Conservation (phyloP, 1,284 basidiomycete species). For the Moesziomyces globuligerus region DNA sequence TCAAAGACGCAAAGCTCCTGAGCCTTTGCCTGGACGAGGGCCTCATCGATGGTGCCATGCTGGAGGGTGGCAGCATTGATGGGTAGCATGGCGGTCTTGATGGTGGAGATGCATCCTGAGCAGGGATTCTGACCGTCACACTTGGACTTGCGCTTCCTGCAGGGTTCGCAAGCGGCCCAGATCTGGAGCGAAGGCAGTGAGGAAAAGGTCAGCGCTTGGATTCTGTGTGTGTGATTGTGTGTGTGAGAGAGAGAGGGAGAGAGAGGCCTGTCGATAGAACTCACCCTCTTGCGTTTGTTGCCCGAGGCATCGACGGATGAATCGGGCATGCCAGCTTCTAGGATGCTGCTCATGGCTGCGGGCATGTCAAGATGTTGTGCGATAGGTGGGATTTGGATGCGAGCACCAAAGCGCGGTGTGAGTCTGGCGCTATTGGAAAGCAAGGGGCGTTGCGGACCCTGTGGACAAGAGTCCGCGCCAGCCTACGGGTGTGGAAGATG, state of each 20-base stretch:
- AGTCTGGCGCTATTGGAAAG: too few relatives aligned
- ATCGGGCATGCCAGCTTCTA: constrained; percentile 15
- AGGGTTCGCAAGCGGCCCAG: constrained; percentile 58
- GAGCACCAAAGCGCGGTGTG: too few relatives aligned
- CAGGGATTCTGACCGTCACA: constrained; percentile 55
- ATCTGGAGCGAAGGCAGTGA: constrained; percentile 22
- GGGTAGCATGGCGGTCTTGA: constrained; percentile 40
- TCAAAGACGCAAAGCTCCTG: constrained; percentile 53
- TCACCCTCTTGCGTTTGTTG: constrained; percentile 46
- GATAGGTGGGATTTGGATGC: too few relatives aligned
- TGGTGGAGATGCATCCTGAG: constrained; percentile 47
- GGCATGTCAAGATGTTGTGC: constrained; percentile 13
- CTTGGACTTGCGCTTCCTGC: constrained; percentile 54
- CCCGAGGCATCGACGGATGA: constrained; percentile 18
- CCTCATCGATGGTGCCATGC: constrained; percentile 27
- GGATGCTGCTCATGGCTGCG: constrained; percentile 24
- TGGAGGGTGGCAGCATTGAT: constrained; percentile 32
- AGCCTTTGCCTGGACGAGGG: constrained; percentile 31
- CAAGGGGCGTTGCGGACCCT: too few relatives aligned
- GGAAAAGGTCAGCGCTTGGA: not conserved
- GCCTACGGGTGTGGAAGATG: too few relatives aligned
- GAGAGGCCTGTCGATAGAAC: not conserved
- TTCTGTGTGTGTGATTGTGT: too few relatives aligned
- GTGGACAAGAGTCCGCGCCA: too few relatives aligned
- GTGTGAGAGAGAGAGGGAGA: not conserved